Conservation (phyloP, 306 rosid genomes). For the Cucurbita maxima region DNA sequence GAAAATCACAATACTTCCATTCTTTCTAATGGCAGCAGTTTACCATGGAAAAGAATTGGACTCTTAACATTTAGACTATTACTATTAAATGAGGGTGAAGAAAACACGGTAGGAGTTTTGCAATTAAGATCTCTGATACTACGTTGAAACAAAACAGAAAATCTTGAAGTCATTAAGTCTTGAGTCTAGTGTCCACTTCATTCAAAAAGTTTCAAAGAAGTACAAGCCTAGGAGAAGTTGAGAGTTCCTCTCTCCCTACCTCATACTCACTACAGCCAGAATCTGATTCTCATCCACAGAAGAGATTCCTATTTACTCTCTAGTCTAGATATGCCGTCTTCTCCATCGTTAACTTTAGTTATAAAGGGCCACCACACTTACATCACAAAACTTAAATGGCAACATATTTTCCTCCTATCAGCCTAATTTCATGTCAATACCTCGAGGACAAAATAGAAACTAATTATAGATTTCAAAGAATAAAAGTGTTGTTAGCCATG, state of each 20-base stretch:
- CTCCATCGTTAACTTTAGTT: no score
- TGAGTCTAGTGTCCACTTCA: neutral
- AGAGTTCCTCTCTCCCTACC: neutral
- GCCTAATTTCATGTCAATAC: neutral
- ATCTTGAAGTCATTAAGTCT: neutral
- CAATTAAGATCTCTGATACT: neutral
- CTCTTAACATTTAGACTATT: neutral
- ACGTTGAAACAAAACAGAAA: neutral
- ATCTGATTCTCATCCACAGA: neutral
- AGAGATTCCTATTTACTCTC: neutral
- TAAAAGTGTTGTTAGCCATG: neutral
- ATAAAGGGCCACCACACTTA: no score
- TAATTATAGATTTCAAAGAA: neutral
- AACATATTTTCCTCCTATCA: no score
- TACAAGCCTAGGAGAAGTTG: neutral
- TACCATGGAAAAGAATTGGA: neutral
- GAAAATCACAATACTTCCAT: neutral
- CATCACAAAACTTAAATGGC: no score
- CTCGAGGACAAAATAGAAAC: neutral
- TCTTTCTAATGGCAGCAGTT: neutral
- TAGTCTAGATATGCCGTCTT: neutral
- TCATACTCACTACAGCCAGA: neutral
- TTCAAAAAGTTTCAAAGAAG: neutral
- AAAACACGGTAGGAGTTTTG: neutral
- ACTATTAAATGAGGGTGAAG: neutral